phyloP scores from a whole-genome alignment of 768 basidiomycete genomes.

The Xerocomus brunneocitrinus region DNA sequence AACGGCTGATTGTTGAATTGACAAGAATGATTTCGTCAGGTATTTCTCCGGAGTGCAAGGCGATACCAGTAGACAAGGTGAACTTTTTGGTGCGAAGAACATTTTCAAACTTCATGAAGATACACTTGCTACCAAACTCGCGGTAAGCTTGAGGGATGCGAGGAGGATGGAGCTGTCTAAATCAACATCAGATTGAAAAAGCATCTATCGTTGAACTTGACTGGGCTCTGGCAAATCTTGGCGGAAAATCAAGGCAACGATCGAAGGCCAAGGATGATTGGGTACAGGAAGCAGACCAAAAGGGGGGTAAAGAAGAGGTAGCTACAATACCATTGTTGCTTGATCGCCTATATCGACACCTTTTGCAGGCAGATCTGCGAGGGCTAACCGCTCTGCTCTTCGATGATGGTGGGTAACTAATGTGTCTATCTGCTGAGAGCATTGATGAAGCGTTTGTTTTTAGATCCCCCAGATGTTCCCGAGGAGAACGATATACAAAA shows the following conservation, averaged over 20 bases:
- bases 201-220: slow-evolving; percentile 71
- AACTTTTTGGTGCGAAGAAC: slow-evolving; percentile 82
- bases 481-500: slow-evolving; percentile 51
- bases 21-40: slow-evolving; percentile 32
- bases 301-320: slow-evolving; percentile 39
- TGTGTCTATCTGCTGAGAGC: not conserved
- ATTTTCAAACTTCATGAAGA: slow-evolving; percentile 77
- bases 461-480: slow-evolving; percentile 37
- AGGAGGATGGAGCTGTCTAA: not conserved
- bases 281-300: slow-evolving; percentile 43
- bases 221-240: slow-evolving; percentile 73
- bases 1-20: not conserved
- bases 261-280: slow-evolving; percentile 33
- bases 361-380: slow-evolving; percentile 45
- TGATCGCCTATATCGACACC: not conserved
- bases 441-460: not conserved
- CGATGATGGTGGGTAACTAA: slow-evolving; percentile 50
- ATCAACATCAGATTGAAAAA: slow-evolving; percentile 60
- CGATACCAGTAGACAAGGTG: slow-evolving; percentile 67
- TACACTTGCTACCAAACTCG: slow-evolving; percentile 65
- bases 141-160: slow-evolving; percentile 40
- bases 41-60: slow-evolving; percentile 84
- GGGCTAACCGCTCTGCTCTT: slow-evolving; percentile 66
- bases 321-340: not conserved
- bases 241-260: slow-evolving; percentile 35